Percentiles rank a stretch among this genome's conserved stretches.
These are phyloP conservation scores for Aeschynomene evenia DNA, from an alignment of 306 rosid species.

Conservation along the genomic window DNA sequence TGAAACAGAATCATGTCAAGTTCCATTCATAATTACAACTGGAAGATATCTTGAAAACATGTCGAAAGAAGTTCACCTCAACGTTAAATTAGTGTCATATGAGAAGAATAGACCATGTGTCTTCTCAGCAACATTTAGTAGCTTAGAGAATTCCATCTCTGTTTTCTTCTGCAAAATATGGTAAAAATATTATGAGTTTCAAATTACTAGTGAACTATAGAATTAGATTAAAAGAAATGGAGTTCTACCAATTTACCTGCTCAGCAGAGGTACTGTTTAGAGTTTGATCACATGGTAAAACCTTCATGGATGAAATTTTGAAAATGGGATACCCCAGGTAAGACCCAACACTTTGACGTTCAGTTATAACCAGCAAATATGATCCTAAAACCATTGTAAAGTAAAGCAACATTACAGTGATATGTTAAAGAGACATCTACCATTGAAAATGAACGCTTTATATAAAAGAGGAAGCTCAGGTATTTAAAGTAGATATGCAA, in stretches of 20 bases:
- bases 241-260: slow-evolving; percentile 44
- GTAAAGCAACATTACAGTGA: slow-evolving; percentile 22
- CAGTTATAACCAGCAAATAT: slow-evolving; percentile 64
- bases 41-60: not conserved
- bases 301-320: slow-evolving; percentile 59
- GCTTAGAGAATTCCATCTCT: slow-evolving; percentile 68
- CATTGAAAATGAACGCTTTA: not conserved
- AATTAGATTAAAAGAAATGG: not conserved
- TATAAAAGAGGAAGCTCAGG: not conserved
- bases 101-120: slow-evolving; percentile 76
- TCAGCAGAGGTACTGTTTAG: slow-evolving; percentile 52
- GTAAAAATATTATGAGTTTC: slow-evolving; percentile 11
- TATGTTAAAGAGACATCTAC: not conserved
- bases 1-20: not conserved
- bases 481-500: not conserved
- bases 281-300: slow-evolving; percentile 73
- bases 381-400: slow-evolving; percentile 48
- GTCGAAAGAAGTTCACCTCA: slow-evolving; percentile 55
- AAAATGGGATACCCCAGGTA: slow-evolving; percentile 74
- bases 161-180: slow-evolving; percentile 65
- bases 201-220: slow-evolving; percentile 9
- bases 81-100: slow-evolving; percentile 67
- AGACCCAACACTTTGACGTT: slow-evolving; percentile 56
- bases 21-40: not conserved
- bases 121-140: slow-evolving; percentile 66